Base-by-base conservation (phyloP, 1,284 basidiomycete species). In the Fistulina hepatica region DNA sequence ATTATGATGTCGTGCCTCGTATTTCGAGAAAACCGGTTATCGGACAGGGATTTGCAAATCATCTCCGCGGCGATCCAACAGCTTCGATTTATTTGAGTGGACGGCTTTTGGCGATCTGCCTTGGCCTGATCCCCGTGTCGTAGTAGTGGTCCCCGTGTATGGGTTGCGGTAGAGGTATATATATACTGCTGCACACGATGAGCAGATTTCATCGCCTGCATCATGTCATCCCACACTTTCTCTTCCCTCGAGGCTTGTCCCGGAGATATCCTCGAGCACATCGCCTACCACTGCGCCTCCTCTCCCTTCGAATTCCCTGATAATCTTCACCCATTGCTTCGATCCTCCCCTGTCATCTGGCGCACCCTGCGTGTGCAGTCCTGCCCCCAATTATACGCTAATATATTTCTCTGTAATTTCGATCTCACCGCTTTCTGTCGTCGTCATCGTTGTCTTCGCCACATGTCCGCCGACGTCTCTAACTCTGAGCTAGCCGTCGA, bases 341-440 rank as follows among this genome's bases (percentile, higher is more conserved):
- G 63, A 36, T 64, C 67, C 6, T 66, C 54, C 38, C 65, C 63
- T 1, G 50, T 56, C 1, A 49, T 80, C 10, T 55, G 73, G 37
- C 50, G 54, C 19, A 52, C 61, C 4, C 61, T 82, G 10, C 60
- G 58, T 40, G 36, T 63, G 37, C 44, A 49, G 8, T 45, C 55
- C 15, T 73, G 70, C 35, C 71, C 78, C 1, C 63, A 73, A 34
- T 61, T 83, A 24, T 83, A 81, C 50, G 75, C 77, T 6, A 53
- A 59, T 38, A 61, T 82, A 5, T 84, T 77, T 51, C 59, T 61
- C 10, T 52, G 55, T 16, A 64, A 59, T 39, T 82, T 80, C 44
- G 76, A 80, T 50, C 48, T 55, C n/a, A 48, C 44, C 0, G 59
- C 64, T n/a, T n/a, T n/a, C n/a, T n/a, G n/a, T n/a, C n/a, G n/a